These are phyloP conservation scores for Globisporangium uncinulatum DNA, from an alignment of 352 stramenopile genomes.

Conservation along the genomic window DNA sequence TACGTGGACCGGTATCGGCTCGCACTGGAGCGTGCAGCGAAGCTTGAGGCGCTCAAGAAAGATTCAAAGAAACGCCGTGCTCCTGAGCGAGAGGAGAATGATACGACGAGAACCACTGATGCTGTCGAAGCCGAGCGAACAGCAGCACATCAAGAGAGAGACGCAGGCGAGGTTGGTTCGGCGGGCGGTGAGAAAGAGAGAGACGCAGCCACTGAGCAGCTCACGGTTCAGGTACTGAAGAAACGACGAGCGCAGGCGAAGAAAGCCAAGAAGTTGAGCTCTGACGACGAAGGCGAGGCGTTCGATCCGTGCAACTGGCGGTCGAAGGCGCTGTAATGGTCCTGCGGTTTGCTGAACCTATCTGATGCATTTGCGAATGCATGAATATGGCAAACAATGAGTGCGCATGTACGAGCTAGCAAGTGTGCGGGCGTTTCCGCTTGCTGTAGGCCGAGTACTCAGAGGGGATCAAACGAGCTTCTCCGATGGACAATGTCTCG, in stretches of 20 bases:
- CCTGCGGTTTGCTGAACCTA: too few species aligned
- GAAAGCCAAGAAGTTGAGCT: constrained; percentile 17
- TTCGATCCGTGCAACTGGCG: constrained; percentile 47
- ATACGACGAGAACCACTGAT: too few species aligned
- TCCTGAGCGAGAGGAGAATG: neutral
- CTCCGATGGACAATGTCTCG: too few species aligned
- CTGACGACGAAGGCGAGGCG: constrained; percentile 18
- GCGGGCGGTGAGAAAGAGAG: too few species aligned
- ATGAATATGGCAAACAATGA: too few species aligned
- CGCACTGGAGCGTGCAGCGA: constrained; percentile 31
- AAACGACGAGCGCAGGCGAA: constrained; percentile 11
- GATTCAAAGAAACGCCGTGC: constrained; percentile 10
- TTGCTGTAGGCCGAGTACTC: too few species aligned
- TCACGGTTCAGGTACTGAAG: constrained; percentile 14
- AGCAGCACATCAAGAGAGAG: neutral
- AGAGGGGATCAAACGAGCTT: too few species aligned
- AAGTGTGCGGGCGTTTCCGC: neutral
- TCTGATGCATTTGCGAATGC: too few species aligned
- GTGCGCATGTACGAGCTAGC: neutral
- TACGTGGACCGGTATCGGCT: constrained; percentile 61
- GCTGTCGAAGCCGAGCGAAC: too few species aligned
- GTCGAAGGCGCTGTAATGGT: constrained; percentile 25
- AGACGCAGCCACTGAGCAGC: neutral
- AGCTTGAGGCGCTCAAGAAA: constrained; percentile 17
- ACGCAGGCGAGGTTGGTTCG: neutral